These are phyloP conservation scores for Tricholoma sp. DNA, from an alignment of 768 basidiomycete species.

Conservation along the genomic window DNA sequence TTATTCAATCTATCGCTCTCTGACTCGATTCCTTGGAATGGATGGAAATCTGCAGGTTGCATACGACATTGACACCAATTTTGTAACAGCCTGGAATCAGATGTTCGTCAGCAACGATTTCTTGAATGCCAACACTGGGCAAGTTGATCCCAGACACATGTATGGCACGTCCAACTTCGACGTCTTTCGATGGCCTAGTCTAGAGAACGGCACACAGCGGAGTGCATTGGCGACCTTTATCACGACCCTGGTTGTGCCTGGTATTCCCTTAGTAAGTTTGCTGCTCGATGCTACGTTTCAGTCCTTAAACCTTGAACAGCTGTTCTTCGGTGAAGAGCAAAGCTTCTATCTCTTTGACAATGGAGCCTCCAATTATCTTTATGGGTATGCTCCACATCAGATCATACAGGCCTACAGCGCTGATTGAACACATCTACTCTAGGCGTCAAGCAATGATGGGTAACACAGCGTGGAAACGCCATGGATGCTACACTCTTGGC, in stretches of 20 bases:
- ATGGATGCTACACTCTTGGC: slow-evolving; percentile 88
- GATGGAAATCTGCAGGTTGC: slow-evolving; percentile 92
- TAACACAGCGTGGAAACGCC: slow-evolving; percentile 84
- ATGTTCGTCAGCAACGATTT: slow-evolving; percentile 90
- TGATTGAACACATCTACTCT: slow-evolving; percentile 1
- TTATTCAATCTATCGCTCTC: slow-evolving; percentile 86
- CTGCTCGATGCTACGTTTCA: neutral
- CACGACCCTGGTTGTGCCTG: slow-evolving; percentile 78
- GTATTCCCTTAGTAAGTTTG: slow-evolving; percentile 64
- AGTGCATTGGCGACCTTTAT: slow-evolving; percentile 77
- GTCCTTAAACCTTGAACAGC: slow-evolving; percentile 28
- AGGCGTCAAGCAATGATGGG: slow-evolving; percentile 92
- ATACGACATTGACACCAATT: slow-evolving; percentile 78
- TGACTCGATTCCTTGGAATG: slow-evolving; percentile 90
- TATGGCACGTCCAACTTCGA: slow-evolving; percentile 94
- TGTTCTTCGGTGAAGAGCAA: slow-evolving; percentile 92
- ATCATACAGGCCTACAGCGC: neutral
- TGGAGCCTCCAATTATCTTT: slow-evolving; percentile 88
- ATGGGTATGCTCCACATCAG: slow-evolving; percentile 47
- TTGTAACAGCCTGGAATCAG: slow-evolving; percentile 86
- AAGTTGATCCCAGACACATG: slow-evolving; percentile 82
- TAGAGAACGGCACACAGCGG: slow-evolving; percentile 78
- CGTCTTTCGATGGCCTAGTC: slow-evolving; percentile 88
- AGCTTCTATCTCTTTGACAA: slow-evolving; percentile 85
- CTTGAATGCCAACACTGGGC: slow-evolving; percentile 60